Percentiles rank a stretch among this genome's conserved stretches.
Conservation (phyloP, 2,329 filamentous ascomycete genomes). For the Elsinoe fawcettii region DNA sequence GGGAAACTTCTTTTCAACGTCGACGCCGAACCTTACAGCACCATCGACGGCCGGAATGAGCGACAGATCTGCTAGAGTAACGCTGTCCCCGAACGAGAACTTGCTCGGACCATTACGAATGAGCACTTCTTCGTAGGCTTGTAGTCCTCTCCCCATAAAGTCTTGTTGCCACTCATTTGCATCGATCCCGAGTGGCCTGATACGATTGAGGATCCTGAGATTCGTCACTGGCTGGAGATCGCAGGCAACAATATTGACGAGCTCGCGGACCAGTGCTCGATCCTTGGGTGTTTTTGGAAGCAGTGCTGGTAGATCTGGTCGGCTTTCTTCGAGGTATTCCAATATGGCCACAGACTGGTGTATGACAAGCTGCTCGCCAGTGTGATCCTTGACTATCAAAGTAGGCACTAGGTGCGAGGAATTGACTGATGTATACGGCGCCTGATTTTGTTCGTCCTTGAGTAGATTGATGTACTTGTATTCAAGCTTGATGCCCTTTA, state of each 20-base stretch:
- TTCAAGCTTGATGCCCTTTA: constrained; percentile 47
- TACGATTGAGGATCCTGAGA: constrained; percentile 44
- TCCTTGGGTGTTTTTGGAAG: constrained; percentile 37
- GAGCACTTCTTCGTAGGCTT: constrained; percentile 47
- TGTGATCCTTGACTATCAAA: not conserved
- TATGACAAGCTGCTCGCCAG: not conserved
- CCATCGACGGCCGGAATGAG: constrained; percentile 53
- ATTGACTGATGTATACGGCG: constrained; percentile 46
- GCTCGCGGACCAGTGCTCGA: constrained; percentile 46
- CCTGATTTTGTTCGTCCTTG: constrained; percentile 47
- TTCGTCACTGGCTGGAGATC: constrained; percentile 58
- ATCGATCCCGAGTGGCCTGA: constrained; percentile 39
- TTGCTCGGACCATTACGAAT: constrained; percentile 35
- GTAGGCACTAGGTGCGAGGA: constrained; percentile 28
- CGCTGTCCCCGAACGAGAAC: constrained; percentile 49
- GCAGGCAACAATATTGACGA: constrained; percentile 47
- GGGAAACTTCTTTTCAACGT: constrained; percentile 41
- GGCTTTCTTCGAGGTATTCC: constrained; percentile 54
- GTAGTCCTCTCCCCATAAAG: constrained; percentile 47
- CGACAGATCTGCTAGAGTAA: constrained; percentile 53
- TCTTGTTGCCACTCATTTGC: constrained; percentile 45
- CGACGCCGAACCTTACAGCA: constrained; percentile 48
- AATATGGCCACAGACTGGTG: constrained; percentile 51
- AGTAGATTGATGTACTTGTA: constrained; percentile 47
- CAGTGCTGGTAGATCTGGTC: constrained; percentile 35